Conservation (phyloP, 306 rosid genomes). For the Quercus gilva region DNA sequence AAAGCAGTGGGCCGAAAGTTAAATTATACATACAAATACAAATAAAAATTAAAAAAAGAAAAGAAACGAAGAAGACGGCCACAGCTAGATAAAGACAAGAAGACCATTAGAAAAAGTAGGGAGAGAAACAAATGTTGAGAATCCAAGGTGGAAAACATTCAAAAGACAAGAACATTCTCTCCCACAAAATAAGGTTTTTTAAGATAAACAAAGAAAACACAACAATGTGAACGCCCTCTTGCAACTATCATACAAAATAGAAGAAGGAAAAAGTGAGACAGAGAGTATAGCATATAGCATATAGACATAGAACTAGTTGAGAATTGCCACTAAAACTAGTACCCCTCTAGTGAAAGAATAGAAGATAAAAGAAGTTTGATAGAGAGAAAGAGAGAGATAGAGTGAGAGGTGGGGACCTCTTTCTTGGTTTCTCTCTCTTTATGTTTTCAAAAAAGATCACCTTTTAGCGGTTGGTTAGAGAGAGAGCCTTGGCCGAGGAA, state of each 20-base stretch:
- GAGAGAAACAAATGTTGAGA: slow-evolving; percentile 20
- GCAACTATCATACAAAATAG: slow-evolving; percentile 4
- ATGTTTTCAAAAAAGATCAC: slow-evolving; percentile 61
- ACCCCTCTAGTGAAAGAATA: slow-evolving; percentile 41
- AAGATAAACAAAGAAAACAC: slow-evolving; percentile 14
- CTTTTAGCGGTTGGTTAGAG: slow-evolving; percentile 43
- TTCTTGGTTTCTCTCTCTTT: slow-evolving; percentile 27
- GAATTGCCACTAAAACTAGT: slow-evolving; percentile 26
- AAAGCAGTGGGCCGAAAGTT: slow-evolving; percentile 34
- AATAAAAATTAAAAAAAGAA: not conserved
- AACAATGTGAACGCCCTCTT: slow-evolving; percentile 20
- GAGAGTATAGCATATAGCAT: slow-evolving; percentile 3
- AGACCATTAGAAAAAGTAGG: slow-evolving; percentile 16
- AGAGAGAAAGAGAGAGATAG: slow-evolving; percentile 22
- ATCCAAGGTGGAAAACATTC: slow-evolving; percentile 33
- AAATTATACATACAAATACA: not conserved
- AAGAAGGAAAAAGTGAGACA: slow-evolving; percentile 14
- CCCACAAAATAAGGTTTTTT: slow-evolving; percentile 36
- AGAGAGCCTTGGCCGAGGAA: slow-evolving; percentile 40
- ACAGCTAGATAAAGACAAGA: slow-evolving; percentile 43
- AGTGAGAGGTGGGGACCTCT: slow-evolving; percentile 45
- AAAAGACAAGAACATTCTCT: slow-evolving; percentile 36
- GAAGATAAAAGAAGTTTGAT: not conserved
- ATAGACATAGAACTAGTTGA: slow-evolving; percentile 12
- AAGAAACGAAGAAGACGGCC: slow-evolving; percentile 6